Conservation (phyloP, 441 rosid species). For the Gossypium aridum region DNA sequence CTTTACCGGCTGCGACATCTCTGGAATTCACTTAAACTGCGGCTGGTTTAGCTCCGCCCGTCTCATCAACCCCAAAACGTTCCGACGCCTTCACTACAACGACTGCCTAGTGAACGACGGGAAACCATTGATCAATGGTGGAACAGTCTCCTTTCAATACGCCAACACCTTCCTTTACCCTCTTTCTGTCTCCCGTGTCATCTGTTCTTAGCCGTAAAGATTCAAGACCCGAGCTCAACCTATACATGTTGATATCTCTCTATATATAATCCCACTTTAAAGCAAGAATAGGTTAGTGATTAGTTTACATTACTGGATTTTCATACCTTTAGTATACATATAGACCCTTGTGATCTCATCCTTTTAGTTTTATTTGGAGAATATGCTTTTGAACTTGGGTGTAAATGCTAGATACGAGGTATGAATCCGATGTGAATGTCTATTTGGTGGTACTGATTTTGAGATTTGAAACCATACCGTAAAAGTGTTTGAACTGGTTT, state of each 20-base stretch:
- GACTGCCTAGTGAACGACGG: slow-evolving; percentile 91
- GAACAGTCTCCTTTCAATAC: slow-evolving; percentile 57
- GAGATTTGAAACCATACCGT: neutral
- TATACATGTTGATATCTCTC: neutral
- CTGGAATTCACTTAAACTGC: slow-evolving; percentile 61
- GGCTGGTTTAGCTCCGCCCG: slow-evolving; percentile 91
- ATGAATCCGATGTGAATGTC: neutral
- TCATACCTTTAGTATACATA: neutral
- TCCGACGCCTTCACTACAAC: slow-evolving; percentile 68
- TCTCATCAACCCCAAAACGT: slow-evolving; percentile 66
- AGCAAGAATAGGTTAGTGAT: neutral
- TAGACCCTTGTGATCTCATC: neutral
- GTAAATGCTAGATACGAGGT: neutral
- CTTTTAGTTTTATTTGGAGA: neutral
- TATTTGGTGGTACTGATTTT: neutral
- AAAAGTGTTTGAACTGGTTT: neutral
- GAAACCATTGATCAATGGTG: slow-evolving; percentile 51
- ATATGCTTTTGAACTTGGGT: neutral
- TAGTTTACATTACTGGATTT: neutral
- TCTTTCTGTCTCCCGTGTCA: slow-evolving; percentile 57
- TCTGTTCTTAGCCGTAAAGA: slow-evolving; percentile 23
- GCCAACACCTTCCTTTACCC: slow-evolving; percentile 79
- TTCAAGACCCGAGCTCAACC: neutral
- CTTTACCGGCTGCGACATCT: slow-evolving; percentile 59
- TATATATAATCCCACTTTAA: neutral